These are phyloP conservation scores for Phtheirospermum japonicum DNA, from an alignment of 257 asterid species.

Conservation along the genomic window DNA sequence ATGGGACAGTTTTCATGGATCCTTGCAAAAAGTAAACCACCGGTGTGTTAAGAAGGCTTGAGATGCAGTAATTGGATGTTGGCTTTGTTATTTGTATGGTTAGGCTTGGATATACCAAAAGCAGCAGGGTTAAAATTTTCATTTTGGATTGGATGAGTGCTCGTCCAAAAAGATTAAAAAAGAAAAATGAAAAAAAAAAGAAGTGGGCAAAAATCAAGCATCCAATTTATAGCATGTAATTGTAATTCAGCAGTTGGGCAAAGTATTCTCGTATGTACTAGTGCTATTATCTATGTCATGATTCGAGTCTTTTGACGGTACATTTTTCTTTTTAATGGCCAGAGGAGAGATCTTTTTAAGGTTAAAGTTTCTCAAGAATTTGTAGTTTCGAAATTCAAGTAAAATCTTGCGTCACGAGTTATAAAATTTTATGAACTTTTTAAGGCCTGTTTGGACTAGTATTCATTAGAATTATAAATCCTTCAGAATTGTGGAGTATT, in stretches of 20 bases:
- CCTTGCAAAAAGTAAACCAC: background rate
- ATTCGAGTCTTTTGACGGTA: no score
- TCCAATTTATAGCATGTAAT: slow-evolving; percentile 17
- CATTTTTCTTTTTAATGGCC: no score
- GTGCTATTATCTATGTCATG: background rate
- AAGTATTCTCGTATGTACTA: background rate
- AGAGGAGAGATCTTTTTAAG: no score
- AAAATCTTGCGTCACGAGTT: no score
- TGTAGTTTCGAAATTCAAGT: no score
- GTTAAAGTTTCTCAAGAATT: no score
- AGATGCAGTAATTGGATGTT: background rate
- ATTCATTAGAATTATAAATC: no score
- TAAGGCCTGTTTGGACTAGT: no score
- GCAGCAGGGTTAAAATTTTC: background rate
- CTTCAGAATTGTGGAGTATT: no score
- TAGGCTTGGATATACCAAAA: no score
- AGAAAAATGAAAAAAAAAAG: no score
- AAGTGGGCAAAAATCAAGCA: slow-evolving; percentile 7
- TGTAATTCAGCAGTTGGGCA: background rate
- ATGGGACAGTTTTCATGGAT: background rate
- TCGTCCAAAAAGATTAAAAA: slow-evolving; percentile 1
- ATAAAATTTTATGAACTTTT: no score
- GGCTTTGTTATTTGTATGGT: slow-evolving; percentile 1
- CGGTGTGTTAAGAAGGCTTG: background rate
- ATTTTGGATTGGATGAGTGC: background rate